phyloP scores from a whole-genome alignment of 106 monocot genomes.

The Posidonia australis region DNA sequence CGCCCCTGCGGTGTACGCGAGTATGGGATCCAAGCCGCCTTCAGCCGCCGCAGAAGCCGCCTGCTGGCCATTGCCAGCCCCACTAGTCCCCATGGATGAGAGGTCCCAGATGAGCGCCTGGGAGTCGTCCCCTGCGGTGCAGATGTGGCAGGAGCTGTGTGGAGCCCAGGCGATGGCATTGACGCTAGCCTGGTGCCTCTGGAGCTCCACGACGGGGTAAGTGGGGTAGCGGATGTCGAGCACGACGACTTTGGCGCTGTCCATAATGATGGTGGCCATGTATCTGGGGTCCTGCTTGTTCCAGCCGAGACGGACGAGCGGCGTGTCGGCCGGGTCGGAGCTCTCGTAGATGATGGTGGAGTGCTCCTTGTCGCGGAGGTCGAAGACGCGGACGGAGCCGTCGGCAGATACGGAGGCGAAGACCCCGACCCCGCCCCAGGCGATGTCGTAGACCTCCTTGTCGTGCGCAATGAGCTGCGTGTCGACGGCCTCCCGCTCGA shows the following conservation, averaged over 20 bases:
- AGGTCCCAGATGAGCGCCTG: constrained; percentile 97
- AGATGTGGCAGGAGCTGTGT: constrained; percentile 95
- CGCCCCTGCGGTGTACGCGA: constrained; percentile 78
- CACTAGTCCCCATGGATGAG: constrained; percentile 65
- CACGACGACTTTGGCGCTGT: constrained; percentile 93
- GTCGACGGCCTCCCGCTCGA: constrained; percentile 83
- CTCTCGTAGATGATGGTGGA: constrained; percentile 99
- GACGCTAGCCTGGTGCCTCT: constrained; percentile 79
- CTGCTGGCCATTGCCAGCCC: constrained; percentile 8
- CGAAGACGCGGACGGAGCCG: constrained; percentile 92
- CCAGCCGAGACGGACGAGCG: constrained; percentile 85
- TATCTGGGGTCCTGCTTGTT: constrained; percentile 97
- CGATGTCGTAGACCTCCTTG: constrained; percentile 95
- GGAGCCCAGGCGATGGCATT: constrained; percentile 98
- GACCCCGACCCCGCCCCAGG: constrained; percentile 96
- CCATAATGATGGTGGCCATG: constrained; percentile 99
- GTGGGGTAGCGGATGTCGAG: constrained; percentile 95
- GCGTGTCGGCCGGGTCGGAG: constrained; percentile 67
- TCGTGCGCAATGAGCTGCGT: constrained; percentile 98
- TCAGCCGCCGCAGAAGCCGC: constrained; percentile 21
- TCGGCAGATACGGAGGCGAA: constrained; percentile 98
- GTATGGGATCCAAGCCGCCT: constrained; percentile 79
- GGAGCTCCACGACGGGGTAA: constrained; percentile 89
- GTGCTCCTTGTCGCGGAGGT: constrained; percentile 96
- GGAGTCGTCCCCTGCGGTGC: constrained; percentile 90